Conservation (phyloP, 768 basidiomycete species). For the Macrolepiota fuliginosa region DNA sequence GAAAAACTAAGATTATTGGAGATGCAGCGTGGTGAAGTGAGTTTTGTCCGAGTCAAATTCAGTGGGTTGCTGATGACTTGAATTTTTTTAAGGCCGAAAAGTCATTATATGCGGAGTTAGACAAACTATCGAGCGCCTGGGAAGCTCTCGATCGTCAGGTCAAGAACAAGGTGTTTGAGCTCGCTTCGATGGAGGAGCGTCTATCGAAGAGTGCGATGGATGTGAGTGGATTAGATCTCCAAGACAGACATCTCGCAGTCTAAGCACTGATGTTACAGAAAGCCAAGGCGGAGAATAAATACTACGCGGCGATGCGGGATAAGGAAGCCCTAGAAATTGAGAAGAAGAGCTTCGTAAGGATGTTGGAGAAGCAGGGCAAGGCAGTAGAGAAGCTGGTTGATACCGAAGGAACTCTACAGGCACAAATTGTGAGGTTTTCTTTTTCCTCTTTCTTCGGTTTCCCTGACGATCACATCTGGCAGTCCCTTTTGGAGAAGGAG, state of each 20-base stretch:
- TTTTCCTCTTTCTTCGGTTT: not conserved
- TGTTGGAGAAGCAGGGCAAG: conserved; percentile 44
- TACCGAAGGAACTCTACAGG: conserved; percentile 54
- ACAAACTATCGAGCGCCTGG: conserved; percentile 85
- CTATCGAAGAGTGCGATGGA: conserved; percentile 64
- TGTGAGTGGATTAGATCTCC: conserved; percentile 39
- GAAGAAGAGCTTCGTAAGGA: conserved; percentile 58
- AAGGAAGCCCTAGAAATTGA: conserved; percentile 82
- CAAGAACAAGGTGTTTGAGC: conserved; percentile 81
- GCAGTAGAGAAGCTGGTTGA: conserved; percentile 66
- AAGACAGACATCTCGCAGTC: not conserved
- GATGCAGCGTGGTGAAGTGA: conserved; percentile 62
- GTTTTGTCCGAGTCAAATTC: conserved; percentile 18
- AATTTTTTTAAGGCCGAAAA: conserved; percentile 53
- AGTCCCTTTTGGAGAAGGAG: conserved; percentile 42
- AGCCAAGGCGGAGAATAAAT: conserved; percentile 96
- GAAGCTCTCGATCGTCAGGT: conserved; percentile 79
- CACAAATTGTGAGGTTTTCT: conserved; percentile 52
- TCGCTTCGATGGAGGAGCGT: conserved; percentile 72
- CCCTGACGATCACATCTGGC: not conserved
- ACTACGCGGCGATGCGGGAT: conserved; percentile 83
- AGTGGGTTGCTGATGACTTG: not conserved
- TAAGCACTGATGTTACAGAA: conserved; percentile 49
- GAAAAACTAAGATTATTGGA: conserved; percentile 59
- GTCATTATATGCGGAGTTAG: conserved; percentile 80